Base-by-base conservation (phyloP, 352 stramenopile species). In the Phytophthora colocasiae region DNA sequence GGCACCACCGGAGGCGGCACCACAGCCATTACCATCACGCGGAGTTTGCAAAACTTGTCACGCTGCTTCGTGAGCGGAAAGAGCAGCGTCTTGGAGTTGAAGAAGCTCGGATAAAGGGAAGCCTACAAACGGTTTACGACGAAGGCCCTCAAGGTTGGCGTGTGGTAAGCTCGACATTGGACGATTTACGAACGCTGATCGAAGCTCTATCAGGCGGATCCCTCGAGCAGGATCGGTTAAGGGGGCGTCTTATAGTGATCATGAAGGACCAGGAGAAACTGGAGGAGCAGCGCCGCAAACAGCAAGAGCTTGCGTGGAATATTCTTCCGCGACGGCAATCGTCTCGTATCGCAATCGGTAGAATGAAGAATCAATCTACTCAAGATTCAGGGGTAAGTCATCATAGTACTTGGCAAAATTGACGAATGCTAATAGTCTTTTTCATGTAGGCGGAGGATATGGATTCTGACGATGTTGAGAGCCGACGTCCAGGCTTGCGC, bases 261-360 rank as follows among this genome's bases (percentile, higher is more conserved):
- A 45, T 93, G 31, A 96, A 96, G 63, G 71, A 73, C 19, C 77
- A 93, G 69, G 86, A 95, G 52, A 90, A 87, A 47, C 58, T 85
- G 22, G 78, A 93, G 31, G 69, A 86, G 17, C 66, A 93, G 64
- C 63, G 78, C 17, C 61, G 72, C 9, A 91, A 91, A 53, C 85
- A 91, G 49, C 84, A 87, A 40, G 83, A 93, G 48, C 63, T 91
- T 12, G 69, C 76, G 8, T 95, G 82, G 83, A 87, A 95, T 55
- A 80, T 91, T 27, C 59, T 96, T 31, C 86, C 88, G n/a, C 80
- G 86, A 2, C 78, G 88, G 8, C 83, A 93, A 57, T 96, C 88
- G 24, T 96, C 88, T 31, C 85, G 88, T 8, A 90, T 95, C 27
- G 88, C 88, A 22, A 93, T 94, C 9, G 77, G 77, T 4, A 86